These are phyloP conservation scores for Annulohypoxylon moriforme DNA, from an alignment of 495 filamentous ascomycete species.

Conservation along the genomic window DNA sequence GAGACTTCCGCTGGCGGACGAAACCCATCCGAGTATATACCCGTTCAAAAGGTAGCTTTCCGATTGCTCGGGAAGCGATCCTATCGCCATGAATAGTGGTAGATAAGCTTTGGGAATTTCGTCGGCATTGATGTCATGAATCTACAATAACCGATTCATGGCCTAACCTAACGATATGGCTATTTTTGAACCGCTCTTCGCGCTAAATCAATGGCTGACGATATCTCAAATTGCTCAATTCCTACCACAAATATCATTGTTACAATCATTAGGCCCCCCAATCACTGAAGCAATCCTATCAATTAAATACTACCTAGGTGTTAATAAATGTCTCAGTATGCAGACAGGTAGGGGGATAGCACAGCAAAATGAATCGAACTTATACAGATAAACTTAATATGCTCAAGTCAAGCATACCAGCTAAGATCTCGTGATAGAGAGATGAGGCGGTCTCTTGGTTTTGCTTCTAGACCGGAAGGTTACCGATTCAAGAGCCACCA, in stretches of 20 bases:
- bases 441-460: not conserved
- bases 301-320: slow-evolving; percentile 7
- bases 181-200: slow-evolving; percentile 15
- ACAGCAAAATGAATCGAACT: not conserved
- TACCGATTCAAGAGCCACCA: slow-evolving; percentile 18
- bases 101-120: not conserved
- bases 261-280: not conserved
- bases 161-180: not conserved
- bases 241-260: not conserved
- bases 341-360: not conserved
- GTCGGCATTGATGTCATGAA: slow-evolving; percentile 28
- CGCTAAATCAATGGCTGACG: slow-evolving; percentile 26
- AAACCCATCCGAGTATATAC: not conserved
- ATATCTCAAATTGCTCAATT: not conserved
- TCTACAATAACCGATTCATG: slow-evolving; percentile 27
- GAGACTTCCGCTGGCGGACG: not conserved
- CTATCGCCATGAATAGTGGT: not conserved
- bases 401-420: not conserved
- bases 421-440: not conserved
- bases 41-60: not conserved
- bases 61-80: not conserved
- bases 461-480: not conserved
- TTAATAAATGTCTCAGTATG: not conserved
- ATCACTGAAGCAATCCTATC: not conserved
- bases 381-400: not conserved